Evolutionary conservation across 371 early-diverging fungal species (phyloP).

Genomic region (Capillidium heterosporum): DNA sequence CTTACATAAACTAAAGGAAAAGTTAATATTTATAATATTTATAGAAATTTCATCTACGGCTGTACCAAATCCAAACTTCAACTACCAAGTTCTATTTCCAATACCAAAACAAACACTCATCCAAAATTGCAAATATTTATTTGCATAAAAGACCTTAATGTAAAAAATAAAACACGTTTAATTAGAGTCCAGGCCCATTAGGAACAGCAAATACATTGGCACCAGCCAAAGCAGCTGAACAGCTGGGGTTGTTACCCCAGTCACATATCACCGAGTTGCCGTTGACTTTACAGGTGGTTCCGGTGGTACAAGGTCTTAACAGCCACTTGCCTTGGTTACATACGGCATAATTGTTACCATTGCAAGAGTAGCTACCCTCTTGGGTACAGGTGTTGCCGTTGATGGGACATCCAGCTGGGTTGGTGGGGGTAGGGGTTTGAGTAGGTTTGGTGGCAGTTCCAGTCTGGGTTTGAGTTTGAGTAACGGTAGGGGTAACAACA

Average conservation of each 20-base stretch:
- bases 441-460: neutral
- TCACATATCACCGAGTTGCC: neutral
- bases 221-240: neutral
- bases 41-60: too few species aligned
- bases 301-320: neutral
- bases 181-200: too few species aligned
- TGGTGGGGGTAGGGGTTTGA: neutral
- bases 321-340: slow-evolving; percentile 5
- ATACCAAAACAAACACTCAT: too few species aligned
- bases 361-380: neutral
- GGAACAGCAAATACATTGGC: neutral
- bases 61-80: too few species aligned
- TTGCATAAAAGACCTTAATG: too few species aligned
- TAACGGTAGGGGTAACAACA: neutral
- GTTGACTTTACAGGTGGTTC: neutral
- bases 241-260: neutral
- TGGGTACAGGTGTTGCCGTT: neutral
- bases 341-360: slow-evolving; percentile 2
- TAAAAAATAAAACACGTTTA: too few species aligned
- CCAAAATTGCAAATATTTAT: too few species aligned
- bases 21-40: too few species aligned
- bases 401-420: neutral
- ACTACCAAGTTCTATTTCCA: too few species aligned
- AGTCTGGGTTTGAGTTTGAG: neutral
- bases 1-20: too few species aligned